Conservation (phyloP, 179 eudicot species). For the Spinacia oleracea region DNA sequence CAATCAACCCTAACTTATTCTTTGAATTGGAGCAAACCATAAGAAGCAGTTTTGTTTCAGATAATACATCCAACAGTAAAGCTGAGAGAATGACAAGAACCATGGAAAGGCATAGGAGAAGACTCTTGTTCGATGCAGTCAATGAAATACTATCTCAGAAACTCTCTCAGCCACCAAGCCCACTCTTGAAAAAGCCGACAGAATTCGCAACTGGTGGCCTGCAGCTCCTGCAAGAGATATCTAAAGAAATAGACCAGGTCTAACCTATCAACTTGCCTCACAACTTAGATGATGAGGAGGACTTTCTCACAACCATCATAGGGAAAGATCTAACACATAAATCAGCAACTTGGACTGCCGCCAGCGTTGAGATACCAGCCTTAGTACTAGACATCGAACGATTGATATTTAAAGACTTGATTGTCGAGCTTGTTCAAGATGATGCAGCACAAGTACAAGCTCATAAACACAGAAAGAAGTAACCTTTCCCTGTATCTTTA, state of each 20-base stretch:
- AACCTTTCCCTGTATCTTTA: slow-evolving; percentile 30
- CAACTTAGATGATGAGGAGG: slow-evolving; percentile 50
- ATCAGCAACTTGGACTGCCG: slow-evolving; percentile 50
- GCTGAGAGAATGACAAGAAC: slow-evolving; percentile 1
- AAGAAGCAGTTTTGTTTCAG: slow-evolving; percentile 21
- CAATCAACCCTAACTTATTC: slow-evolving; percentile 35
- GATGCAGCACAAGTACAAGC: slow-evolving; percentile 29
- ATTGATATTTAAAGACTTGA: slow-evolving; percentile 75
- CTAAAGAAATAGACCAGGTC: slow-evolving; percentile 34
- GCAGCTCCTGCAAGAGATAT: slow-evolving; percentile 28
- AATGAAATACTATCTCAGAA: slow-evolving; percentile 35
- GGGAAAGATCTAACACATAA: slow-evolving; percentile 50
- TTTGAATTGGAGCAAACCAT: slow-evolving; percentile 31
- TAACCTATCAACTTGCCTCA: slow-evolving; percentile 34
- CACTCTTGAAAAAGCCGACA: slow-evolving; percentile 2
- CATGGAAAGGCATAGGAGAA: slow-evolving; percentile 22
- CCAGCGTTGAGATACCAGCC: slow-evolving; percentile 49
- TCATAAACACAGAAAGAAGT: slow-evolving; percentile 33
- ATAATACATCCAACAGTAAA: slow-evolving; percentile 13
- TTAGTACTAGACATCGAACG: slow-evolving; percentile 78
- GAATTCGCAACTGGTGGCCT: slow-evolving; percentile 3
- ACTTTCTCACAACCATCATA: slow-evolving; percentile 44
- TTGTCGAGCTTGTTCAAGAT: slow-evolving; percentile 55
- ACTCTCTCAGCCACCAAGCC: slow-evolving; percentile 15
- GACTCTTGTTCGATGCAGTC: slow-evolving; percentile 37